Percentiles rank a stretch among this genome's conserved stretches.
Conservation (phyloP, 2,329 filamentous ascomycete species). For the Pochonia chlamydosporia region DNA sequence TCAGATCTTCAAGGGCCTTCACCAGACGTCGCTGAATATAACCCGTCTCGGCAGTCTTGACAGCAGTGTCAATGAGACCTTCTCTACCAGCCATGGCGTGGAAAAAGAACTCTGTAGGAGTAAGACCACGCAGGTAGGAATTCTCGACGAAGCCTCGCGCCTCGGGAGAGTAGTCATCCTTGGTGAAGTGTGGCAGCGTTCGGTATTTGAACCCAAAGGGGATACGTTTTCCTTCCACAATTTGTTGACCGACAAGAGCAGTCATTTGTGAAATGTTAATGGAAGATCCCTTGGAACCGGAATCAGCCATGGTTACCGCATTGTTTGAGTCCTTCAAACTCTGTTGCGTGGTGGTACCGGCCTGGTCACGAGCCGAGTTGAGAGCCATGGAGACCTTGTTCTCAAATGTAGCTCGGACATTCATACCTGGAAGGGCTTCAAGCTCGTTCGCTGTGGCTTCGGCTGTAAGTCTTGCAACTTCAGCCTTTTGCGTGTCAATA, state of each 20-base stretch:
- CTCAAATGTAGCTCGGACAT: conserved; percentile 95
- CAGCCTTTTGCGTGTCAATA: conserved; percentile 73
- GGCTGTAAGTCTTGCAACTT: conserved; percentile 70
- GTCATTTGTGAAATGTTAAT: conserved; percentile 99
- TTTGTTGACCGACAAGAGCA: conserved; percentile 94
- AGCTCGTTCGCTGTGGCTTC: conserved; percentile 80
- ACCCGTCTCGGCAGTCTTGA: conserved; percentile 98
- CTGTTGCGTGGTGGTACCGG: conserved; percentile 86
- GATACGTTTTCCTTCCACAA: conserved; percentile 97
- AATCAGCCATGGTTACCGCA: conserved; percentile 90
- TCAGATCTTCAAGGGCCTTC: conserved; percentile 95
- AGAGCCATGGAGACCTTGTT: conserved; percentile 91
- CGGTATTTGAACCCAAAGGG: conserved; percentile 99
- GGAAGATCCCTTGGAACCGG: conserved; percentile 95
- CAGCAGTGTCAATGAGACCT: conserved; percentile 98
- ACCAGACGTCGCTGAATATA: conserved; percentile 98
- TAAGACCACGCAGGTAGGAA: conserved; percentile 92
- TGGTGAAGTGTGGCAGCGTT: conserved; percentile 94
- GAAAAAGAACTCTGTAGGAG: conserved; percentile 97
- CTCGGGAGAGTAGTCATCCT: conserved; percentile 97
- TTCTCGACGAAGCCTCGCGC: conserved; percentile 98
- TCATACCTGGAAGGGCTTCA: conserved; percentile 96
- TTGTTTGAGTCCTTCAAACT: conserved; percentile 95
- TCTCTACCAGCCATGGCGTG: conserved; percentile 99
- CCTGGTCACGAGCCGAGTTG: conserved; percentile 93